Conservation (phyloP, 352 stramenopile genomes). For the Phytophthora palmivora region DNA sequence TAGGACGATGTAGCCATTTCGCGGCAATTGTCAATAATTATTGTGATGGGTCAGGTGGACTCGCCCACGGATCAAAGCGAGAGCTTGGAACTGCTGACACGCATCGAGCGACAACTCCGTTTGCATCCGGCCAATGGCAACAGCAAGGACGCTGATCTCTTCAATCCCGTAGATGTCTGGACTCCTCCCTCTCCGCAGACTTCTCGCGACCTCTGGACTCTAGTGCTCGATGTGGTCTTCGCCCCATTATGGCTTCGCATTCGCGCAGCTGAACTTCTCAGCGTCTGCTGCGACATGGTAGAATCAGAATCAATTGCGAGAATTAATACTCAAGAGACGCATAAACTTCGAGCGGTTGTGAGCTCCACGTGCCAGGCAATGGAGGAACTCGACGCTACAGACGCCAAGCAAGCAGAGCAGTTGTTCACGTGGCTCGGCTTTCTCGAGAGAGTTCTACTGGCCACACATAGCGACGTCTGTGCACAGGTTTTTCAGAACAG, state of each 20-base stretch:
- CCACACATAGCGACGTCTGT: constrained; percentile 50
- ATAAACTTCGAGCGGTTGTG: constrained; percentile 72
- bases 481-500: constrained; percentile 45
- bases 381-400: constrained; percentile 59
- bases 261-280: constrained; percentile 64
- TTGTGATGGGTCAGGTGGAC: constrained; percentile 36
- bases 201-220: constrained; percentile 59
- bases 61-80: constrained; percentile 61
- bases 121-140: neutral
- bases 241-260: constrained; percentile 71
- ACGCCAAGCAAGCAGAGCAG: constrained; percentile 45
- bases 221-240: constrained; percentile 77
- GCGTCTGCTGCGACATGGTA: constrained; percentile 45
- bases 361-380: constrained; percentile 75
- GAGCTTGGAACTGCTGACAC: constrained; percentile 52
- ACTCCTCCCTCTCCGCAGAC: constrained; percentile 32
- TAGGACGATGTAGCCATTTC: neutral
- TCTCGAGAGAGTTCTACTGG: constrained; percentile 58
- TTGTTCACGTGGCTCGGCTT: constrained; percentile 76
- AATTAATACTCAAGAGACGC: constrained; percentile 26
- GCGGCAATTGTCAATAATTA: neutral
- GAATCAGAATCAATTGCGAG: constrained; percentile 19
- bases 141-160: constrained; percentile 1
- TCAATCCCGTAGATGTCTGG: constrained; percentile 5
- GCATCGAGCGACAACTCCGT: constrained; percentile 53